phyloP scores from a whole-genome alignment of 306 rosid genomes.

The Prosopis cineraria region DNA sequence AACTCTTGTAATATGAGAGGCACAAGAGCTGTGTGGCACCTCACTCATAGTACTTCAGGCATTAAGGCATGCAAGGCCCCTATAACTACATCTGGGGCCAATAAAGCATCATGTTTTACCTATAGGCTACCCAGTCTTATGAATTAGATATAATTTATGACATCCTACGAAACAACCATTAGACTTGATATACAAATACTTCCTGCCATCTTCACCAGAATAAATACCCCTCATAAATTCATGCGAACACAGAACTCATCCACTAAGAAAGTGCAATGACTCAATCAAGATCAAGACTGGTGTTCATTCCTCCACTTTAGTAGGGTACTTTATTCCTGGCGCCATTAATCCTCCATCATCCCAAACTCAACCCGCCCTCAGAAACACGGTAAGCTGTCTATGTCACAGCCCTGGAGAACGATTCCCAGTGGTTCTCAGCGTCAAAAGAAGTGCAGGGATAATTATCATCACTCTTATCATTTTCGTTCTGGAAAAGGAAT shows the following conservation, averaged over 20 bases:
- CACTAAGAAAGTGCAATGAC: neutral
- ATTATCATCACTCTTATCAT: neutral
- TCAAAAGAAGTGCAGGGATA: neutral
- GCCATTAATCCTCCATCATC: neutral
- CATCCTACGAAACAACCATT: neutral
- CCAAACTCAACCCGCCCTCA: neutral
- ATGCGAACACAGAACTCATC: neutral
- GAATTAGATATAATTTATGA: neutral
- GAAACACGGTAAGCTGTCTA: neutral
- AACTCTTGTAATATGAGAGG: neutral
- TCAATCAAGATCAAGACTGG: neutral
- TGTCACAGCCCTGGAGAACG: neutral
- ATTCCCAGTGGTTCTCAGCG: neutral
- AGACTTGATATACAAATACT: neutral
- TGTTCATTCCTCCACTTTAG: neutral
- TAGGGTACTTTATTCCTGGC: neutral
- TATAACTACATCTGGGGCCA: neutral
- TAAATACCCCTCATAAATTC: neutral
- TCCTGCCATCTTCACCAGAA: neutral
- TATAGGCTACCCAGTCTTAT: neutral
- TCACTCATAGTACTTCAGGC: neutral
- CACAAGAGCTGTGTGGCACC: neutral
- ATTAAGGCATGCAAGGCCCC: neutral
- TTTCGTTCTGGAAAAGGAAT: neutral
- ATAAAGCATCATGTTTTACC: neutral